These are phyloP conservation scores for Alectoria sarmentosa DNA, from an alignment of 495 filamentous ascomycete genomes.

Conservation along the genomic window DNA sequence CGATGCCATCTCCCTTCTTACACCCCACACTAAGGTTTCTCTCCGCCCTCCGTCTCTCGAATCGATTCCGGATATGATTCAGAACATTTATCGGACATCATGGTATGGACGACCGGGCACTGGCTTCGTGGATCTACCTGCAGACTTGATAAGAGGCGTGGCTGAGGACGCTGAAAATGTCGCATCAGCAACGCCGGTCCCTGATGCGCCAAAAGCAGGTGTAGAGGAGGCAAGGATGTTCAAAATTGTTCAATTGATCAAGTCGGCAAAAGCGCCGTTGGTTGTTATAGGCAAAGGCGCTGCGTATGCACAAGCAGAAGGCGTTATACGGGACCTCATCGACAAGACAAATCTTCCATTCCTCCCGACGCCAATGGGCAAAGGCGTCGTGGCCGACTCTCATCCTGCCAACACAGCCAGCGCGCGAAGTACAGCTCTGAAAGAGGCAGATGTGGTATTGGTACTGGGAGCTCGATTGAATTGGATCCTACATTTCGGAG, in stretches of 20 bases:
- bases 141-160: constrained; percentile 51
- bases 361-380: constrained; percentile 58
- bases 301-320: constrained; percentile 50
- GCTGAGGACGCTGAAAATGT: constrained; percentile 19
- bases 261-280: constrained; percentile 46
- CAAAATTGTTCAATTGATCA: constrained; percentile 42
- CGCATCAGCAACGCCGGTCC: constrained; percentile 26
- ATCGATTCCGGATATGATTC: constrained; percentile 43
- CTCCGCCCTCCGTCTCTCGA: constrained; percentile 44
- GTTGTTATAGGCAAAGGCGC: constrained; percentile 57
- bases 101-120: constrained; percentile 54
- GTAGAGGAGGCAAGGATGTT: constrained; percentile 40
- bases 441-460: constrained; percentile 52
- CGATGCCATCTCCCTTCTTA: constrained; percentile 50
- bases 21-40: constrained; percentile 52
- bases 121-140: constrained; percentile 54
- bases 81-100: constrained; percentile 48
- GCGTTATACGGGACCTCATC: constrained; percentile 42
- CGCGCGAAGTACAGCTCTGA: constrained; percentile 51
- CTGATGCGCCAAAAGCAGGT: constrained; percentile 37
- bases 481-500: constrained; percentile 60
- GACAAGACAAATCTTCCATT: constrained; percentile 48
- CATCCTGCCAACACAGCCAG: constrained; percentile 49
- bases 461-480: constrained; percentile 55
- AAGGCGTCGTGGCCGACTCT: constrained; percentile 53